Evolutionary conservation across 2,329 filamentous ascomycete species (phyloP), one percentile per base, ranked within the genome.

Genomic region (Penicillium psychrosexuale): DNA sequence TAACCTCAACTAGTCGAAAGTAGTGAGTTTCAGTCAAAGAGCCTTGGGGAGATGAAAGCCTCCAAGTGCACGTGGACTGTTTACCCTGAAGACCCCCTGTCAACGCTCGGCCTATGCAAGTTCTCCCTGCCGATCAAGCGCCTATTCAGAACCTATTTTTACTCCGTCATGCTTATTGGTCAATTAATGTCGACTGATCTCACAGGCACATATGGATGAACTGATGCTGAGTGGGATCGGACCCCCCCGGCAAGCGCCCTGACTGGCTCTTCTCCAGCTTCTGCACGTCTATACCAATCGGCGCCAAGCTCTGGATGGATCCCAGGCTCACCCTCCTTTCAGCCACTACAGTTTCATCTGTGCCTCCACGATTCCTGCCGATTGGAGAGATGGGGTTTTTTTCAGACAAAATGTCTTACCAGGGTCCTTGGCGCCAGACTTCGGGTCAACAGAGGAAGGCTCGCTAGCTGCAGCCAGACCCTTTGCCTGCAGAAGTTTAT

Each of bases 261-360:
- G 22, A 52, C 34, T 55, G 53, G 53, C 36, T 42, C 47, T 24
- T 30, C 47, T 52, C 37, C 40, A 55, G 39, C 33, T 34, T 51
- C 33, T 53, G 47, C 49, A 60, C 42, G n/a, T 27, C 64, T 67
- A 63, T 55, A 61, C 56, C 61, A 64, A 60, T 28, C 55, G 42
- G 40, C 47, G 27, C 55, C 47, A 34, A 51, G 36, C 50, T 47
- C 28, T 59, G 39, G 48, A 59, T 56, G 44, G 38, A 44, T 50
- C 58, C 40, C 24, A 37, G 39, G 27, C 24, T 40, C 38, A 37
- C 19, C 47, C 50, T 37, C 28, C 43, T 47, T n/a, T 36, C 47
- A 30, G 30, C 36, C 43, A 52, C 53, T 39, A 13, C 51, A 48
- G 62, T 65, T 62, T 59, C 57, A 58, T 37, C 40, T 58, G 40